These are phyloP conservation scores for Claviceps sp. DNA, from an alignment of 2,329 filamentous ascomycete species.

Conservation along the genomic window DNA sequence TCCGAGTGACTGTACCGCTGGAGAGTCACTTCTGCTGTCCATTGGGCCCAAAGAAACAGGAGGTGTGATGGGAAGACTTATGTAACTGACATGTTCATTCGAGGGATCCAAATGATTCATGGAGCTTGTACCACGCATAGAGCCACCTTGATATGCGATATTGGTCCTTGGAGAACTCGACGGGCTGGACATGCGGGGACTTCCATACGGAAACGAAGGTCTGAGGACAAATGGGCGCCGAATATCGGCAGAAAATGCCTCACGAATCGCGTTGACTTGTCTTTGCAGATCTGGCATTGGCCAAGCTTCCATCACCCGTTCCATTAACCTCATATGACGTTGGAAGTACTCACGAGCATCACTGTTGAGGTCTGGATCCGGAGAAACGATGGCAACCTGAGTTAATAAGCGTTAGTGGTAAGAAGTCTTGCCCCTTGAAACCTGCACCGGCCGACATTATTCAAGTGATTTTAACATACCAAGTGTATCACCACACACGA, in stretches of 20 bases:
- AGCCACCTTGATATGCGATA: constrained; percentile 32
- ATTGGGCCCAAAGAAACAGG: constrained; percentile 61
- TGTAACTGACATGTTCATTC: constrained; percentile 48
- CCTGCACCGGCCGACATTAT: background rate
- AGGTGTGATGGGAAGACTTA: constrained; percentile 61
- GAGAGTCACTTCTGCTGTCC: constrained; percentile 67
- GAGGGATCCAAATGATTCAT: constrained; percentile 36
- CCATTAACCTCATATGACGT: constrained; percentile 84
- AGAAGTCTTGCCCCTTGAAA: background rate
- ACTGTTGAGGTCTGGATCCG: constrained; percentile 73
- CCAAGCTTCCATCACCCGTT: constrained; percentile 71
- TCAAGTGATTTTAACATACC: constrained; percentile 42
- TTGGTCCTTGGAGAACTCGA: constrained; percentile 48
- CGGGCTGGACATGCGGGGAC: constrained; percentile 51
- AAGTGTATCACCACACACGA: constrained; percentile 89
- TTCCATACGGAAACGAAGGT: constrained; percentile 74
- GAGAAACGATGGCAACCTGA: constrained; percentile 83
- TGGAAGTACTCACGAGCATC: constrained; percentile 85
- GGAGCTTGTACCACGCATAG: constrained; percentile 31
- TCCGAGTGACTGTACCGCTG: constrained; percentile 55
- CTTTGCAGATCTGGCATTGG: constrained; percentile 81
- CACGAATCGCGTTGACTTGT: constrained; percentile 76
- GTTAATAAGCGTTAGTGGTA: constrained; percentile 8
- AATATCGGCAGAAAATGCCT: constrained; percentile 80
- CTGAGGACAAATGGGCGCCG: constrained; percentile 82